These are phyloP conservation scores for Alternaria gansuensis DNA, from an alignment of 2,329 filamentous ascomycete genomes.

Conservation along the genomic window DNA sequence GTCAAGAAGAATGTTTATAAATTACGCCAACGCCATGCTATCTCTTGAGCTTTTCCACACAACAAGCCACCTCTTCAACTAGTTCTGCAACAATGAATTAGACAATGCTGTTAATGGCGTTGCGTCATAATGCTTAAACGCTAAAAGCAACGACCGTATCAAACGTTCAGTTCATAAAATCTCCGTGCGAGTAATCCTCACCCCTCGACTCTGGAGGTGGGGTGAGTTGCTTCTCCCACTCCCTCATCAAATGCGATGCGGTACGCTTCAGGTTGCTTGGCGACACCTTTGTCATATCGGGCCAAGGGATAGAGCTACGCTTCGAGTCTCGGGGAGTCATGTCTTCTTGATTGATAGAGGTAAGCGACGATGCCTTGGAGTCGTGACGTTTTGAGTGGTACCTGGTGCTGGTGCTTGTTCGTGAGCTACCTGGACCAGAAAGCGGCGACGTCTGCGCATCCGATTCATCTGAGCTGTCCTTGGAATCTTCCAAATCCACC, in stretches of 20 bases:
- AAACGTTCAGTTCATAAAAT: constrained; percentile 40
- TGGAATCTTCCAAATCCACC: constrained; percentile 50
- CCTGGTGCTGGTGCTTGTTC: constrained; percentile 65
- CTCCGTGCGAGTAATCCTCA: constrained; percentile 44
- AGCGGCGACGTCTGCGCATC: constrained; percentile 59
- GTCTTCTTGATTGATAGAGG: constrained; percentile 32
- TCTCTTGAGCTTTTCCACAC: constrained; percentile 15
- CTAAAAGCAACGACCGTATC: constrained; percentile 13
- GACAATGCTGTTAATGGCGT: constrained; percentile 43
- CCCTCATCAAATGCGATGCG: constrained; percentile 85
- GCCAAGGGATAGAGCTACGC: constrained; percentile 66
- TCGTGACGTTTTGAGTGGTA: constrained; percentile 55
- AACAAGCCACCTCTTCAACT: constrained; percentile 36
- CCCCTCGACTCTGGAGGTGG: constrained; percentile 54
- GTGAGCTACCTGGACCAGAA: constrained; percentile 58
- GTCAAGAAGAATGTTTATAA: constrained; percentile 16
- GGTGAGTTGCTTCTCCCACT: constrained; percentile 84
- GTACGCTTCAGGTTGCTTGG: constrained; percentile 82
- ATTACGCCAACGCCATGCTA: constrained; percentile 29
- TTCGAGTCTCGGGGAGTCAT: constrained; percentile 39
- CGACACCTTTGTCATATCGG: constrained; percentile 73
- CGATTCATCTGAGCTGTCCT: constrained; percentile 59
- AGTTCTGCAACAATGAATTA: constrained; percentile 31
- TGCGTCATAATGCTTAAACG: constrained; percentile 39
- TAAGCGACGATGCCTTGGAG: constrained; percentile 50